Evolutionary conservation across 768 basidiomycete species (phyloP), one percentile per base, ranked within the genome.

Genomic region (Fomitopsis pulvina): DNA sequence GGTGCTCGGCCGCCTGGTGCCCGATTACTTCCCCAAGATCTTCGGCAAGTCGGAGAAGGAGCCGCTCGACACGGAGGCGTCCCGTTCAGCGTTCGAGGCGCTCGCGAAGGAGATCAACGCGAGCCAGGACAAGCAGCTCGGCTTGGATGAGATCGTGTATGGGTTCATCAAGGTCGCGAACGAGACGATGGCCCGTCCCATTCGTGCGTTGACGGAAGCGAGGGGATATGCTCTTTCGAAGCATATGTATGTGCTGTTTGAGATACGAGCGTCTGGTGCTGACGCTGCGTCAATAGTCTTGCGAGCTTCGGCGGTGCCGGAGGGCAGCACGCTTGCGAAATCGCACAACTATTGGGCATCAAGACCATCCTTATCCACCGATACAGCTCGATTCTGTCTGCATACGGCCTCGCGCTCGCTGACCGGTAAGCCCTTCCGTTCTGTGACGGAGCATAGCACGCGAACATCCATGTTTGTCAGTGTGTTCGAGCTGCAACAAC

Each of bases 161-260:
- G 94, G 90, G 87, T 96, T 93, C 66, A 86, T 97, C 69, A 91
- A 93, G 61, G 92, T 95, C 9, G 93, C 93, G 8, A 96, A 96
- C 58, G 94, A 97, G 71, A 93, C 91, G 0, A 97, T 97, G 93
- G 87, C 85, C 55, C 72, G 94, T 41, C 94, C 94, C 7, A 95
- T 97, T 50, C 82, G 94, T 2, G 83, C 91, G 1, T 66, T 95
- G 56, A 96, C 93, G 0, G 93, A 96, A 65, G 90, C 92, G 1
- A 73, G 88, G 39, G 93, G 93, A 22, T 80, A 90, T 65, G 85
- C 89, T 2, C 87, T 87, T 0, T 76, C 80, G 1, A 83, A 81
- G 56, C 93, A 96, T 60, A 68, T 77, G 78, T 79, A 57, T 43
- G 71, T 57, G n/a, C 42, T 9, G 14, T 37, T 37, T 37, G 7